Evolutionary conservation across 805 yeast species (phyloP), one percentile per base, ranked within the genome.

Genomic region (Sugiyamaella valdiviana): DNA sequence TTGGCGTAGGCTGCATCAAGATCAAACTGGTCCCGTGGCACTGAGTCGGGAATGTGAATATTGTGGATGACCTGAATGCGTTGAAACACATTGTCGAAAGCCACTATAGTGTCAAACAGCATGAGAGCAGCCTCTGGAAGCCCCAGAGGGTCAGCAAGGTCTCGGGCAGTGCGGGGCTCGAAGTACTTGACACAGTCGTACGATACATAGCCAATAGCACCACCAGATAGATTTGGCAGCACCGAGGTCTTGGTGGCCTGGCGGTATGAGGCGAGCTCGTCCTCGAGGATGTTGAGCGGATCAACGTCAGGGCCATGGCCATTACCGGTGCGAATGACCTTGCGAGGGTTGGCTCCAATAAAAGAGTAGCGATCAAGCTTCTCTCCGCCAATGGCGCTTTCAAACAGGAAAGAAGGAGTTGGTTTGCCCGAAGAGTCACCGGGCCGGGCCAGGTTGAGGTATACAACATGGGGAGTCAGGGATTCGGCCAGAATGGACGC

Each of bases 151-250:
- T 93, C 98, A 57, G 83, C 79, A 57, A 90, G 72, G 2, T 69
- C 72, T 55, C 86, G 78, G 51, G 75, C 76, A 1, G 98, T 91
- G 57, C 76, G 82, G 51, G 99, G 99, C 69, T 93, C 99, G 57
- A 93, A 93, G 67, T 93, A 93, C 64, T 88, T 85, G 61, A 93
- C 85, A 72, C 99, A 93, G 66, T 93, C 99, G 61, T 93, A 93
- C 1, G 97, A 87, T 39, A 93, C 81, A 63, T 89, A 93, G 1
- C 99, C 99, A 47, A 91, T 77, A 5, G 98, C 98, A 54, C 99
- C 99, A 50, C 99, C 99, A 58, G 90, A 82, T 44, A 90, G 71
- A 38, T 95, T 95, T 0, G 95, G 95, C 44, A 87, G 69, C 14
- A 50, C 42, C 5, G 56, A 46, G 12, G 52, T 50, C 4, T 37